Evolutionary conservation across 1,139 yeast genomes (phyloP), one percentile per base, ranked within the genome.

Genomic region (Pichia kudriavzevii): DNA sequence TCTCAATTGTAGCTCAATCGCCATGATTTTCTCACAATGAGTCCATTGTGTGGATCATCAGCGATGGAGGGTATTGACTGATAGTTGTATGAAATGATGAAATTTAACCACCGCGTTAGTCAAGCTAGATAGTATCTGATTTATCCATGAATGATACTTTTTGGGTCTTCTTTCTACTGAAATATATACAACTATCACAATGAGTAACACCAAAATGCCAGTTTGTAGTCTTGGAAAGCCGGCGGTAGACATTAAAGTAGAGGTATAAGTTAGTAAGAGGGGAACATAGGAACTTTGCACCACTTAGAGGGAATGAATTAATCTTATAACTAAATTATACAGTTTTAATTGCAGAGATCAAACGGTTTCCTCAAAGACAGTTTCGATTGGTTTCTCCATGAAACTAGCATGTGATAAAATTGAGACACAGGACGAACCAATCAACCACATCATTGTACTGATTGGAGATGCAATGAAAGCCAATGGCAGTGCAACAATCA

Each of bases 311-410:
- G n/a, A n/a, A n/a, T n/a, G n/a, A n/a, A n/a, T n/a, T n/a, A n/a
- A n/a, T n/a, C n/a, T n/a, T n/a, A n/a, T n/a, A n/a, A n/a, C n/a
- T n/a, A n/a, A n/a, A n/a, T n/a, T n/a, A n/a, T n/a, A n/a, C n/a
- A n/a, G n/a, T n/a, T n/a, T n/a, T n/a, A n/a, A n/a, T n/a, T n/a
- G n/a, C n/a, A n/a, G n/a, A n/a, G n/a, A n/a, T n/a, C n/a, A 75
- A 35, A 74, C 80, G 56, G 83, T 87, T 58, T 85, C 97, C 60
- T 88, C 95, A 55, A 91, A 91, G 23, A 93, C 96, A 31, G 94
- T 82, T 66, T 91, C 98, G 50, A 93, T 87, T 30, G 98, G 98
- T 66, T 91, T 91, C 59, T 93, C 98, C 85, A 93, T 76, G 47
- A 93, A 72, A 11, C 93, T 64, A 36, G 98, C 97, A 61, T 93